Evolutionary conservation across 306 rosid genomes (phyloP), one percentile per base, ranked within the genome.

Genomic region (Vigna hirtella): DNA sequence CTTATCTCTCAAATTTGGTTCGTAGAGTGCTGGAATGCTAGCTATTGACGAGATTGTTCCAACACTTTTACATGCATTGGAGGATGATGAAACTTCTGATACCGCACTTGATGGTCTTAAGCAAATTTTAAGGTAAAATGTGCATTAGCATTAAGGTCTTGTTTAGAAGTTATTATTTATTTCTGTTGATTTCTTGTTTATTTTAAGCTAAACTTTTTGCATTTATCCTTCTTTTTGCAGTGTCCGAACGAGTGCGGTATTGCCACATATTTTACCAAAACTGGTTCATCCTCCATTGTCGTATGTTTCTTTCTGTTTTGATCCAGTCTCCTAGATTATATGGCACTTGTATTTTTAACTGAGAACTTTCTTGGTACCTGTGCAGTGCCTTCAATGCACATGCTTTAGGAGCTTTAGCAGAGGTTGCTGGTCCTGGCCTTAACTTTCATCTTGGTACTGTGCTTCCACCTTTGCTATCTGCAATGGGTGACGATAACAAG

Each of bases 81-180:
- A 95, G 85, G 97, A 88, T 77, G 97, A 93, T 80, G 63, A 84
- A 79, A 91, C 96, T 73, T 95, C 98, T 72, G 97, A 93, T 62
- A 95, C 96, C 79, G 99, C 99, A 26, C 99, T 93, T 28, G 98
- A 95, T 62, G 99, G 99, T 72, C 99, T 95, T 65, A 95, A 95
- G 83, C 99, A 95, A 86, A 95, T 95, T 83, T 85, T 95, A 62
- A 95, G 99, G 99, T 93, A 78, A 68, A 51, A 51, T 71, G 7
- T 72, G 58, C 42, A 2, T 47, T 50, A 63, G 34, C 63, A 10
- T 70, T 11, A 16, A 52, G 75, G 26, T 72, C 57, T 18, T 64
- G 56, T 57, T 52, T 20, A 40, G 30, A 22, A 64, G 72, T 61
- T 79, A 45, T 65, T 72, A 16, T 68, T 20, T 0, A 20, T 20